Evolutionary conservation across 2,329 filamentous ascomycete species (phyloP), one percentile per base, ranked within the genome.

Genomic region (Diaporthe ampelina): DNA sequence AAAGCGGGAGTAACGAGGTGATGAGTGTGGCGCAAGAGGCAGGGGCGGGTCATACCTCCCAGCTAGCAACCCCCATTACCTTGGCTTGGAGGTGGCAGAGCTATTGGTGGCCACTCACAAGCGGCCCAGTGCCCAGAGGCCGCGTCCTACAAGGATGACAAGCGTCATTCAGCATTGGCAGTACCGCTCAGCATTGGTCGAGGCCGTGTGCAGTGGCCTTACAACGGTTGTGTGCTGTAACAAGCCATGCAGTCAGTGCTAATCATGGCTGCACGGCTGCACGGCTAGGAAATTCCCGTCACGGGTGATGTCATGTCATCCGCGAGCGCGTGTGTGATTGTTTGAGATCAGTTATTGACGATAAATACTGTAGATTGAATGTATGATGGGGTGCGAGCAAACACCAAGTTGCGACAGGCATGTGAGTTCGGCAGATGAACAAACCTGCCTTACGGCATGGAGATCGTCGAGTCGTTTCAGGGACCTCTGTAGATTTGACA

Each of bases 11-110:
- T 21, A 52, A 67, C 61, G 45, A 52, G 63, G 32, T 68, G 63
- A 26, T 54, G 63, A 54, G 63, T 54, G 63, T 68, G 63, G 63
- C 63, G 63, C 45, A 52, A 45, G 21, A 50, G 45, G 26, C 63
- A 67, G 63, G 63, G 63, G 63, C 63, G 63, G 63, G 63, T 68
- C 63, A 54, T 54, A 29, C 29, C 63, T 67, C 37, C 63, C 63
- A 54, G 63, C 63, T 67, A 67, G 63, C 63, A 52, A 10, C 40
- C 59, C 40, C 45, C 45, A 52, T 15, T 52, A 45, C 63, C 63
- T 67, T 52, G 45, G 45, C 45, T 24, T 15, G 63, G 63, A 48
- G 26, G 29, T 52, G 21, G 63, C 29, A 67, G 63, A 35, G 61
- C 43, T 35, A 45, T 13, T 21, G 5, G 45, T 32, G 29, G n/a